Base-by-base conservation (phyloP, 2,329 filamentous ascomycete species). In the Escovopsis sp. region DNA sequence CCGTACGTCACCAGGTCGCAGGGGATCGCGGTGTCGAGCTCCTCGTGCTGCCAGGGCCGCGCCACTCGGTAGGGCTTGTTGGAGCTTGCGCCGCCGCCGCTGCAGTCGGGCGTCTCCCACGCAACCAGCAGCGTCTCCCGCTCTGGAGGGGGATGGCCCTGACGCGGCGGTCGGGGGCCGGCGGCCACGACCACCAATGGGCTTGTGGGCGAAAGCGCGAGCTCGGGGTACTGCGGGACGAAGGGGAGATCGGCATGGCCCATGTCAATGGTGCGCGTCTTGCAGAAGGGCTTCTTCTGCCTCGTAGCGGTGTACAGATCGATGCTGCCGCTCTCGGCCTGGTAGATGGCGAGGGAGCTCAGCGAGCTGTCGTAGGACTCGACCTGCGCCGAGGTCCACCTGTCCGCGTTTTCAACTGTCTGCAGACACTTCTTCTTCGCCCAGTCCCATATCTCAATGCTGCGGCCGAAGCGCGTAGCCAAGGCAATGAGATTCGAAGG, bases 401-500 rank as follows among this genome's bases (percentile, higher is more conserved):
- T 50, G 38, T 61, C 55, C 6, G 54, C 55, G 23, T 53, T 45
- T 30, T 50, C 51, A 32, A 62, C 51, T 11, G 50, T 46, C 40
- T 62, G 58, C 2, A 62, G 42, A n/a, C 50, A 53, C 44, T 60
- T 60, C 41, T 50, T 58, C 36, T 45, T 51, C 3, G 48, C 45
- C 57, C 57, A 62, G 38, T 60, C 53, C 50, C 54, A 60, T 27
- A 62, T 52, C 35, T 61, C 57, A 27, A 62, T 44, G 3, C 52
- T 46, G 35, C 57, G 50, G 19, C 58, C 58, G 35, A 62, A 62
- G 6, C 51, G 51, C 2, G 56, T 49, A n/a, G 58, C 48, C 28
- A 62, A 53, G 27, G 55, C 58, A 11, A 59, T 48, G 19, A 61
- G 43, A 31, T 46, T 55, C n/a, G 48, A 49, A 1, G 55, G 41